Conservation (phyloP, 441 rosid species). For the Flueggea neowawraea region DNA sequence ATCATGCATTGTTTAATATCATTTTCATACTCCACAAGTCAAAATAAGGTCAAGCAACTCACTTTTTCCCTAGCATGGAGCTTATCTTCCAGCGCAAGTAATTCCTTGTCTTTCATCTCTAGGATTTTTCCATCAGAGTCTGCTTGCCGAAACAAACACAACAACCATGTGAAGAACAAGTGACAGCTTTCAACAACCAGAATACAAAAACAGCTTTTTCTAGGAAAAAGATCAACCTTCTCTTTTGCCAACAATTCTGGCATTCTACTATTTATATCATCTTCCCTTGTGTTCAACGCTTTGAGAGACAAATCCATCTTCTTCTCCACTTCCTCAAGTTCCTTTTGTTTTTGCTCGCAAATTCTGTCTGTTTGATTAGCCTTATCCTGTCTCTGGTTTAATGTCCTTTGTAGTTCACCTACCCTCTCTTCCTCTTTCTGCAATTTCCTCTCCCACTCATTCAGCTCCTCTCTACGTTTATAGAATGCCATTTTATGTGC, state of each 20-base stretch:
- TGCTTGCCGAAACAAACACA: slow-evolving; percentile 38
- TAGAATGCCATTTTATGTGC: slow-evolving; percentile 63
- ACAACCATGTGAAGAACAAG: background rate
- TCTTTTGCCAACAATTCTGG: slow-evolving; percentile 58
- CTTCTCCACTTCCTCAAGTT: slow-evolving; percentile 51
- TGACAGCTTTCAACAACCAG: background rate
- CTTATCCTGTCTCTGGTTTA: slow-evolving; percentile 55
- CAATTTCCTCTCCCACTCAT: slow-evolving; percentile 72
- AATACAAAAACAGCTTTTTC: slow-evolving; percentile 6
- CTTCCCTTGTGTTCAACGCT: slow-evolving; percentile 58
- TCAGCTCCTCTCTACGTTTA: slow-evolving; percentile 71
- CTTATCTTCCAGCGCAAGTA: slow-evolving; percentile 57
- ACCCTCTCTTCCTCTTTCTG: slow-evolving; percentile 44
- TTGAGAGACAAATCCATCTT: slow-evolving; percentile 41
- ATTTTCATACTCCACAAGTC: too few species aligned
- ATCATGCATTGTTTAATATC: too few species aligned
- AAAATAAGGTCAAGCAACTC: slow-evolving; percentile 19
- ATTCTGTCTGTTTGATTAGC: slow-evolving; percentile 42
- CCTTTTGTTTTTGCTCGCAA: slow-evolving; percentile 49
- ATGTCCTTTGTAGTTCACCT: slow-evolving; percentile 44
- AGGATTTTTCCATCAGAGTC: slow-evolving; percentile 37
- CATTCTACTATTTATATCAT: slow-evolving; percentile 36
- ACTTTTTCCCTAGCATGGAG: slow-evolving; percentile 68
- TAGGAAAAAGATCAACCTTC: slow-evolving; percentile 39
- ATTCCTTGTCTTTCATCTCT: slow-evolving; percentile 53